A percentile compares a stretch with the other conserved stretches of the same genome.
These are phyloP conservation scores for Emericellopsis cladophorae DNA, from an alignment of 2,329 filamentous ascomycete genomes.

Conservation along the genomic window DNA sequence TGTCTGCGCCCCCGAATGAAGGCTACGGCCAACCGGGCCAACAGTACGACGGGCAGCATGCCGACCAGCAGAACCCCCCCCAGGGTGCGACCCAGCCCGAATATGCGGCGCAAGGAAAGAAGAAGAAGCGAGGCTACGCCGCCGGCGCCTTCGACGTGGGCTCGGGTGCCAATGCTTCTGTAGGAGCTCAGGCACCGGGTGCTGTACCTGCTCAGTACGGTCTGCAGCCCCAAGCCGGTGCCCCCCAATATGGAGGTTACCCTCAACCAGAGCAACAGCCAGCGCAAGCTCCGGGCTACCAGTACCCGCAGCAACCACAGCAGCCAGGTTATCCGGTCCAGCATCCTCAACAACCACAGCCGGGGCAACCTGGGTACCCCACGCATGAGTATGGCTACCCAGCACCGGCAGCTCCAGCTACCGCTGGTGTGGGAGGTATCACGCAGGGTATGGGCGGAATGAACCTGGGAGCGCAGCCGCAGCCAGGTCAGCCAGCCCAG, in stretches of 20 bases:
- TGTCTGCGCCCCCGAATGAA: slow-evolving; percentile 45
- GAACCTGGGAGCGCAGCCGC: slow-evolving; percentile 49
- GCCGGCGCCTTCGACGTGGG: slow-evolving; percentile 91
- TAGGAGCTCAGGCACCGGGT: slow-evolving; percentile 30
- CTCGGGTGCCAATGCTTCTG: slow-evolving; percentile 65
- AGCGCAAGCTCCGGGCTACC: slow-evolving; percentile 16
- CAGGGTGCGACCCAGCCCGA: slow-evolving; percentile 13
- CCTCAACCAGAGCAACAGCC: slow-evolving; percentile 28
- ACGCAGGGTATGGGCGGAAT: slow-evolving; percentile 81
- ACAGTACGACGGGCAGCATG: slow-evolving; percentile 19
- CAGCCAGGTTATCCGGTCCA: slow-evolving; percentile 9
- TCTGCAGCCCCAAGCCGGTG: slow-evolving; percentile 23
- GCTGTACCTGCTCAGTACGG: slow-evolving; percentile 29
- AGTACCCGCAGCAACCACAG: slow-evolving; percentile 28
- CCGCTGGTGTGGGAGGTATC: slow-evolving; percentile 53
- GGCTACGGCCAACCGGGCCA: slow-evolving; percentile 36
- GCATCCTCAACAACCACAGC: slow-evolving; percentile 22
- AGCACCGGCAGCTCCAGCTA: slow-evolving; percentile 10
- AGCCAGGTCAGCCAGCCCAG: slow-evolving; percentile 32
- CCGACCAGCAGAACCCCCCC: slow-evolving; percentile 19
- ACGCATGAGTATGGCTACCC: slow-evolving; percentile 56
- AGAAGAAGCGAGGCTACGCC: slow-evolving; percentile 93
- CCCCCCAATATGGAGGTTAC: slow-evolving; percentile 47
- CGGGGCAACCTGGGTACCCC: slow-evolving; percentile 43
- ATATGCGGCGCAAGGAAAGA: slow-evolving; percentile 39